A percentile compares a stretch with the other conserved stretches of the same genome.
Evolutionary conservation across 2,329 filamentous ascomycete genomes (phyloP).

Genomic region (Chaetomium sp.): DNA sequence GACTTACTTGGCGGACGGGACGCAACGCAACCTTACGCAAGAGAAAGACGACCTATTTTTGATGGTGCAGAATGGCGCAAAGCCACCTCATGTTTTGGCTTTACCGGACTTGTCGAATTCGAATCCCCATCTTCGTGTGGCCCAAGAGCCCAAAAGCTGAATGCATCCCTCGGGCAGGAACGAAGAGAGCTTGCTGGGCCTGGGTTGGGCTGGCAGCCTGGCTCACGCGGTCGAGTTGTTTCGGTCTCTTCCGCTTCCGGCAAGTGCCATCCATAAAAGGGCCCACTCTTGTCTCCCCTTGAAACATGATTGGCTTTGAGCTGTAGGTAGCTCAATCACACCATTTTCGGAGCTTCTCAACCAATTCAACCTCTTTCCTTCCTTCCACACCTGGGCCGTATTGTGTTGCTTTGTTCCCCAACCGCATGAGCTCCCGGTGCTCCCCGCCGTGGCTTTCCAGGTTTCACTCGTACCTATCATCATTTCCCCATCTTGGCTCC

Average conservation of each 20-base stretch:
- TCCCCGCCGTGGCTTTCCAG: neutral
- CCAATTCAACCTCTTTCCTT: conserved; percentile 13
- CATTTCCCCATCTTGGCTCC: conserved; percentile 1
- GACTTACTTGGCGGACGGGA: too few species aligned
- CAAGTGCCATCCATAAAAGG: neutral
- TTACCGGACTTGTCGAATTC: neutral
- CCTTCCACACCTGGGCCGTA: neutral
- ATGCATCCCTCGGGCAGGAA: conserved; percentile 6
- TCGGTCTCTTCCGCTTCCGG: conserved; percentile 13
- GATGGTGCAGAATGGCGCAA: conserved; percentile 4
- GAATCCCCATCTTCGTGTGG: neutral
- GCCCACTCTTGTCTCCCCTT: neutral
- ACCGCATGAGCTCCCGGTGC: neutral
- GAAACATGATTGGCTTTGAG: conserved; percentile 10
- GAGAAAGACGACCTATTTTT: neutral
- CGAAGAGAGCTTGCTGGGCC: neutral
- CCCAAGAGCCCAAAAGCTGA: neutral
- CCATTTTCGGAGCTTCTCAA: conserved; percentile 17
- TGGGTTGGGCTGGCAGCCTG: too few species aligned
- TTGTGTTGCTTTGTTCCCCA: conserved; percentile 7
- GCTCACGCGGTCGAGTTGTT: neutral
- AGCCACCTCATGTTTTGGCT: neutral
- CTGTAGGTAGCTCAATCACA: conserved; percentile 12
- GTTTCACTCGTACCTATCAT: conserved; percentile 4
- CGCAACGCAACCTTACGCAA: too few species aligned